These are phyloP conservation scores for Ascochyta fabae DNA, from an alignment of 2,329 filamentous ascomycete genomes.

Conservation along the genomic window DNA sequence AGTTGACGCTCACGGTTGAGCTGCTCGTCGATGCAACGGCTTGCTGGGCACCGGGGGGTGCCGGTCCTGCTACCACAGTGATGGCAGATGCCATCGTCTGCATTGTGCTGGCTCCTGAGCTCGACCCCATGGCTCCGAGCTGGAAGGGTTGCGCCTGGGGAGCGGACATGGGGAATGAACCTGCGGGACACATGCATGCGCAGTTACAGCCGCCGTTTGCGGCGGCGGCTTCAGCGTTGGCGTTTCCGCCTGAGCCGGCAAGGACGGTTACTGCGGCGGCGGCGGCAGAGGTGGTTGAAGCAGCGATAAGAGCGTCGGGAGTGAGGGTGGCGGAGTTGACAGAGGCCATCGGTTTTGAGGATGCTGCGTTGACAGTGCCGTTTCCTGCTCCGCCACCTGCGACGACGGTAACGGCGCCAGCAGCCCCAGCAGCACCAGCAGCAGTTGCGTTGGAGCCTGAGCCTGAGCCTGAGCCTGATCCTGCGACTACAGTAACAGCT, in stretches of 20 bases:
- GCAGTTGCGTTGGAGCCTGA: too few species aligned
- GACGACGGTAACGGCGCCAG: slow-evolving; percentile 25
- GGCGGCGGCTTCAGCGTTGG: slow-evolving; percentile 14
- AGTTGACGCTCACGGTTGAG: slow-evolving; percentile 25
- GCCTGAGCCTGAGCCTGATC: slow-evolving; percentile 13
- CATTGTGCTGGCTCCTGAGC: slow-evolving; percentile 27
- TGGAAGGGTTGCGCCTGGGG: slow-evolving; percentile 38
- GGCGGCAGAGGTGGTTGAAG: slow-evolving; percentile 20
- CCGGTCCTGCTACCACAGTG: slow-evolving; percentile 29
- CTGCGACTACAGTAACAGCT: slow-evolving; percentile 32
- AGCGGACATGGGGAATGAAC: slow-evolving; percentile 40
- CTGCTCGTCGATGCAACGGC: slow-evolving; percentile 18
- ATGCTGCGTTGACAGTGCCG: neutral
- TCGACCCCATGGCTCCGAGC: slow-evolving; percentile 26
- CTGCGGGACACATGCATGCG: slow-evolving; percentile 39
- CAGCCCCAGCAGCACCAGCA: slow-evolving; percentile 15
- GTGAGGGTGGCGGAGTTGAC: slow-evolving; percentile 24
- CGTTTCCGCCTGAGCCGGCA: slow-evolving; percentile 23
- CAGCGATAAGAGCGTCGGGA: slow-evolving; percentile 18
- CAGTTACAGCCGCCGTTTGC: slow-evolving; percentile 36
- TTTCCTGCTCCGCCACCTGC: slow-evolving; percentile 28
- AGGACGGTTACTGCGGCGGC: slow-evolving; percentile 30
- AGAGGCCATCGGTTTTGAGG: slow-evolving; percentile 9
- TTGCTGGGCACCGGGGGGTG: slow-evolving; percentile 19
- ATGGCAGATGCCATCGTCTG: slow-evolving; percentile 32